A percentile compares a stretch with the other conserved stretches of the same genome.
Evolutionary conservation across 352 stramenopile species (phyloP).

Genomic region (Pythium brachiatum): DNA sequence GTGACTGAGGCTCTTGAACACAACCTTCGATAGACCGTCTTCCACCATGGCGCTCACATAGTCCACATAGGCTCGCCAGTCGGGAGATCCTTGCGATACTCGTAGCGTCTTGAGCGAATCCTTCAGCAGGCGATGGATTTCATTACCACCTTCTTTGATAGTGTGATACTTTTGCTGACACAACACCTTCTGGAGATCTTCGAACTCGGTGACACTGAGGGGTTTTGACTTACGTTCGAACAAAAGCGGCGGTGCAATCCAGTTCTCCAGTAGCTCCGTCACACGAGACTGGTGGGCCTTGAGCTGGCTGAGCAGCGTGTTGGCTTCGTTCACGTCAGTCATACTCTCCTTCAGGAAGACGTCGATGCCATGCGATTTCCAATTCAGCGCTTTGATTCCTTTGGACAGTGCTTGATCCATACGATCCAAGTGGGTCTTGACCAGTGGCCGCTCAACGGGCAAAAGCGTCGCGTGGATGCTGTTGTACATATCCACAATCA

Average conservation of each 20-base stretch:
- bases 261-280: conserved; percentile 71
- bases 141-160: conserved; percentile 88
- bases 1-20: conserved; percentile 63
- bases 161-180: conserved; percentile 81
- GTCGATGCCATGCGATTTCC: conserved; percentile 92
- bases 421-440: conserved; percentile 86
- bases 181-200: conserved; percentile 71
- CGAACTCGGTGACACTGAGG: conserved; percentile 78
- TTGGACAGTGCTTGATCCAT: conserved; percentile 90
- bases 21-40: conserved; percentile 69
- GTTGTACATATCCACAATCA: conserved; percentile 95
- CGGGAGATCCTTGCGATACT: conserved; percentile 86
- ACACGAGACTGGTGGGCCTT: conserved; percentile 87
- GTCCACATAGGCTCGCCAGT: conserved; percentile 92
- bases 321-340: conserved; percentile 87
- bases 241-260: conserved; percentile 69
- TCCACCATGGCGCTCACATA: conserved; percentile 91
- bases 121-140: conserved; percentile 87
- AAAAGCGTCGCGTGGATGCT: conserved; percentile 84
- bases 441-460: conserved; percentile 86
- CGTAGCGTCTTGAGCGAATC: conserved; percentile 89
- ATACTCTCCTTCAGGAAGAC: conserved; percentile 90
- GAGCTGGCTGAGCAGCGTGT: conserved; percentile 80
- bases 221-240: conserved; percentile 88
- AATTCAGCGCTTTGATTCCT: conserved; percentile 90